A percentile compares a stretch with the other conserved stretches of the same genome.
Evolutionary conservation across 306 rosid species (phyloP).

Genomic region (Inga leiocalycina): DNA sequence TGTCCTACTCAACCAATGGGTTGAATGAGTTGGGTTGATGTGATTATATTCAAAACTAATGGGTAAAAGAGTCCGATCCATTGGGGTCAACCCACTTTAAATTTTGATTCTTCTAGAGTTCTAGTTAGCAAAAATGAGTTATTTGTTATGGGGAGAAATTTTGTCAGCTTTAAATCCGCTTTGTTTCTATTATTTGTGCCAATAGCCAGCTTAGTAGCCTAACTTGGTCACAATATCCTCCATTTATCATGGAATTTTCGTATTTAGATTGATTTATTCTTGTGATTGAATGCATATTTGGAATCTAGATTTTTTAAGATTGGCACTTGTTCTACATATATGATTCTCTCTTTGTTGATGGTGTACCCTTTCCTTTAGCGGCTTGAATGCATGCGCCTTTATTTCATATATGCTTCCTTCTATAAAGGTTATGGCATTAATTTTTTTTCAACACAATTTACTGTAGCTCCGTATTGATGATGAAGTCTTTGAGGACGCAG

Average conservation of each 20-base stretch:
- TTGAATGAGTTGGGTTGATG: no score
- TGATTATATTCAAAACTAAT: no score
- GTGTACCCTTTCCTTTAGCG: conserved; percentile 1
- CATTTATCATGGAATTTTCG: background rate
- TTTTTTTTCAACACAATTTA: conserved; percentile 14
- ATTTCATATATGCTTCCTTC: background rate
- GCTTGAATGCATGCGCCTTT: background rate
- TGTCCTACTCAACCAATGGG: no score
- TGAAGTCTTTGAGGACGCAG: conserved; percentile 87
- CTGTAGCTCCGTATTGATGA: conserved; percentile 87
- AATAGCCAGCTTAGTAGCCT: background rate
- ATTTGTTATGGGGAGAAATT: background rate
- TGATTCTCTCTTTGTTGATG: background rate
- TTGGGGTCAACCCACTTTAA: background rate
- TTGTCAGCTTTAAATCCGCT: background rate
- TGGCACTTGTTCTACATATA: background rate
- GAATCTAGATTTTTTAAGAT: conserved; percentile 1
- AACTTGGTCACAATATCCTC: background rate
- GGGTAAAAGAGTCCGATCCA: background rate
- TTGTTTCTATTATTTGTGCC: background rate
- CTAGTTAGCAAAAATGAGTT: background rate
- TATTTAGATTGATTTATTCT: background rate
- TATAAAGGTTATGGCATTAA: background rate
- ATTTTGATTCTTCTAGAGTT: background rate
- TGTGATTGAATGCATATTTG: conserved; percentile 15